A percentile compares a stretch with the other conserved stretches of the same genome.
phyloP scores from a whole-genome alignment of 176 grass and related monocot genomes.

The Elymus sibiricus region DNA sequence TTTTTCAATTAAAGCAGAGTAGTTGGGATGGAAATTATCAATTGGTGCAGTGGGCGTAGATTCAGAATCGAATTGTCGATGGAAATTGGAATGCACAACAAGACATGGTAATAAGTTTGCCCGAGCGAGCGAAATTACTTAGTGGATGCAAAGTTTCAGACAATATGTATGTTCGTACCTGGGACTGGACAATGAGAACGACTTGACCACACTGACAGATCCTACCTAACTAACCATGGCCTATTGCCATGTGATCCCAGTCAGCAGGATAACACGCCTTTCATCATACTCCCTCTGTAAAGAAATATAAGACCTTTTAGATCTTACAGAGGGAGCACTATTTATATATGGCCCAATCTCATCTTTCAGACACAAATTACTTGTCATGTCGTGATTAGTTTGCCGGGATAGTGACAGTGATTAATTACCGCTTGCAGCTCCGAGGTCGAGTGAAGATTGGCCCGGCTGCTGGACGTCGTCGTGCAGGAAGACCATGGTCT shows the following conservation, averaged over 20 bases:
- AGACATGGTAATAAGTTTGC: too few relatives aligned
- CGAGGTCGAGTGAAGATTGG: slow-evolving; percentile 14
- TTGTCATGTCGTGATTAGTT: background rate
- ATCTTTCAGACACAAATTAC: background rate
- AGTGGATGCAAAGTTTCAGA: background rate
- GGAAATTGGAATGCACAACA: too few relatives aligned
- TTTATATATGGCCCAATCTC: background rate
- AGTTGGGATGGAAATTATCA: too few relatives aligned
- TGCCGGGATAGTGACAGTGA: background rate
- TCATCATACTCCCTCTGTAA: background rate
- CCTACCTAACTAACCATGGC: slow-evolving; percentile 24
- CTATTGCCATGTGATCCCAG: slow-evolving; percentile 28
- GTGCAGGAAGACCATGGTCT: slow-evolving; percentile 47
- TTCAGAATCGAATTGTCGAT: too few relatives aligned
- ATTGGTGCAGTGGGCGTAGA: too few relatives aligned
- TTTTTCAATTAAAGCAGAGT: too few relatives aligned
- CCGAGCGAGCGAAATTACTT: too few relatives aligned
- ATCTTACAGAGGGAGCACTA: too few relatives aligned
- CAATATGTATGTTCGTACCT: slow-evolving; percentile 43
- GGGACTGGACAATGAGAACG: slow-evolving; percentile 35
- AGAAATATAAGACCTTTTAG: too few relatives aligned
- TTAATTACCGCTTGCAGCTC: slow-evolving; percentile 53
- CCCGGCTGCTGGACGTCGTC: slow-evolving; percentile 41
- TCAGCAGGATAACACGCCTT: background rate
- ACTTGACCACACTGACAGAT: background rate